Base-by-base conservation (phyloP, 345 rosid genomes). In the Salix koriyanagi region DNA sequence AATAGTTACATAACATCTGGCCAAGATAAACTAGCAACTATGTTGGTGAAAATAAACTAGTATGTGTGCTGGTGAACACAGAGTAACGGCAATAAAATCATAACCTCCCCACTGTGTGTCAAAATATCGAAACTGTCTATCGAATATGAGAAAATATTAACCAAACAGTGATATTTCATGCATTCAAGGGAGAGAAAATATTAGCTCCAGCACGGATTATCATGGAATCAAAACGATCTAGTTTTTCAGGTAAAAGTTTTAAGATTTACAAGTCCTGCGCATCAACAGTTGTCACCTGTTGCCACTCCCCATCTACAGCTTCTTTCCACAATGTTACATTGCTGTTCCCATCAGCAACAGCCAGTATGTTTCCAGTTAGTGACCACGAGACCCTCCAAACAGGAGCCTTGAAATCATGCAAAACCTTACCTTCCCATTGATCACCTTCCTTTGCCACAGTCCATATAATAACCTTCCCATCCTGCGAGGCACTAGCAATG, bases 321-420 rank as follows among this genome's bases (percentile, higher is more conserved):
- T 74, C 77, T 74, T 65, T 74, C 77, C 77, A 65, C 41, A 74
- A 48, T 4, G 77, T 74, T 4, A 74, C 77, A 39, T 30, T 30
- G 56, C 65, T 74, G 54, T 74, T 74, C 60, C 70, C 77, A 30
- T 74, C 77, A 25, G 77, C 70, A 64, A 74, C 77, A 19, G 77
- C 77, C 77, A 65, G 46, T 28, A 74, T 74, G 77, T 74, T 74
- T 25, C 77, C 70, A 18, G 77, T 74, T 16, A 74, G 77, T 1
- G 77, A 74, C 77, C 77, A 74, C 9, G 77, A 74, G 36, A 74
- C 77, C 76, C 77, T 74, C 77, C 70, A 74, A 21, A 74, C 77
- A n/a, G 77, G 77, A 65, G 77, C 50, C 36, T 46, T 44, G 70
- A 74, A 74, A 48, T 74, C 77, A 65, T 74, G 23, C 34, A 74